Base-by-base conservation (phyloP, 129 eudicot genomes). In the Gnaphalium uliginosum region DNA sequence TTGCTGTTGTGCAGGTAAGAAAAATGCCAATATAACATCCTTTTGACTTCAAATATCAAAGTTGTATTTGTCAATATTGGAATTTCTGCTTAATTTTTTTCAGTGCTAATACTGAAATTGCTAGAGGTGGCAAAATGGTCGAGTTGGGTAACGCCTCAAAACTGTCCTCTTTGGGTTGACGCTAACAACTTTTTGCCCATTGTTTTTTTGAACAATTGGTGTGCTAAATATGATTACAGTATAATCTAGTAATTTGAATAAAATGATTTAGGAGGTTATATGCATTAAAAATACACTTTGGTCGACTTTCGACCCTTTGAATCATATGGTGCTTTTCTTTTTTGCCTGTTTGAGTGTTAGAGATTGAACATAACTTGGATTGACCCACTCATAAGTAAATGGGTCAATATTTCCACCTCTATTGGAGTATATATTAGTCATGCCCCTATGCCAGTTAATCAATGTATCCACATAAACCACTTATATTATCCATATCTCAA, bases 1-100 rank as follows among this genome's bases (percentile, higher is more conserved):
- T 95, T 78, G 99, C 99, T 51, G 46, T 95, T 35, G 99, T 95
- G 73, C 98, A 93, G 96, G 98, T 93, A 80, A 79, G 1, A 15
- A 27, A 30, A 46, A 46, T 11, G 6, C 53, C 53, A 3, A 46
- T 46, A 46, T 46, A n/a, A 14, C 53, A 46, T 46, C 53, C 53
- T 58, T 71, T 72, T 72, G 48, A 60, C 69, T 39, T 8, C 60
- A 6, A 37, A 35, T 17, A 26, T 24, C 68, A 59, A 59, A 74
- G 69, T 61, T 61, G 46, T 61, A 17, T 39, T 18, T 32, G 19
- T 54, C 30, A 54, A 54, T n/a, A 54, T 18, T 21, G 62, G 10
- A 57, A 19, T n/a, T 2, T 19, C 53, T 46, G 51, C 3, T 13
- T 43, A 43, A n/a, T n/a, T 43, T 43, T 43, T 5, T 13, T 43